A percentile compares a stretch with the other conserved stretches of the same genome.
Conservation (phyloP, 2,329 filamentous ascomycete species). For the Monilinia fructigena region DNA sequence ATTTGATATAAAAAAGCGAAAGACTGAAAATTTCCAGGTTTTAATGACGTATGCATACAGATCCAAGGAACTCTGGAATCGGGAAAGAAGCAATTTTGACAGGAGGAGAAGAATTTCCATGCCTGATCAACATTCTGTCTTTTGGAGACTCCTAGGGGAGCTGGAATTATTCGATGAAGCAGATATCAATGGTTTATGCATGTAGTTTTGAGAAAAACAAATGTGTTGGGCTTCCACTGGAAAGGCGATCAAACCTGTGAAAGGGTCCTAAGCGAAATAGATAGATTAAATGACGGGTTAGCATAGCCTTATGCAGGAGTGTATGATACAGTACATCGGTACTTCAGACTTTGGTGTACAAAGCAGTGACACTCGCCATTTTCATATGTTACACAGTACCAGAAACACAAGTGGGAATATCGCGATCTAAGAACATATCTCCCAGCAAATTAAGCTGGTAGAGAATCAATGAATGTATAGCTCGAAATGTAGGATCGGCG, state of each 20-base stretch:
- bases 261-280: not conserved
- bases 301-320: not conserved
- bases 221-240: not conserved
- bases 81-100: not conserved
- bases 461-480: not conserved
- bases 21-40: not conserved
- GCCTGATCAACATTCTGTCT: not conserved
- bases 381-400: not conserved
- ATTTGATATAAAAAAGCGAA: not conserved
- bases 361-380: not conserved
- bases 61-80: not conserved
- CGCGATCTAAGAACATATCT: not conserved
- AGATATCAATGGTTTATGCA: not conserved
- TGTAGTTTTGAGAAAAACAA: not conserved
- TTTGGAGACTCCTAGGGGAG: not conserved
- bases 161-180: not conserved
- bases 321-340: not conserved
- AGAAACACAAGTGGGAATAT: not conserved
- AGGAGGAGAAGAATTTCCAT: not conserved
- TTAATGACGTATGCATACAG: not conserved
- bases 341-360: not conserved
- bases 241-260: slow-evolving; percentile 10
- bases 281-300: not conserved
- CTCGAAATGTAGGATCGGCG: not conserved
- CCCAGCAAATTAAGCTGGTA: not conserved